These are phyloP conservation scores for Candida boidinii DNA, from an alignment of 805 yeast species.

Conservation along the genomic window DNA sequence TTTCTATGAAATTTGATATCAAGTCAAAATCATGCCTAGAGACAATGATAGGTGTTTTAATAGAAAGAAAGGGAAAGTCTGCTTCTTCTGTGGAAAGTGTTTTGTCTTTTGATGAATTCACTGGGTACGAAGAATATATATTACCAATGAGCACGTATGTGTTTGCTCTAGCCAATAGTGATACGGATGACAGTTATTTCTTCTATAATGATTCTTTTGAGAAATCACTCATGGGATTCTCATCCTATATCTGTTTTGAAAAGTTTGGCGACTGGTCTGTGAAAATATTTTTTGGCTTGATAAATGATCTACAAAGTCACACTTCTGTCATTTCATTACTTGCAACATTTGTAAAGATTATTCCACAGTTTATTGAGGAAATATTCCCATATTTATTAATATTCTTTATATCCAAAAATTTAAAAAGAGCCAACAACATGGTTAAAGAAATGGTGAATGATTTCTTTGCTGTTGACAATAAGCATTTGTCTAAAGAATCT, in stretches of 20 bases:
- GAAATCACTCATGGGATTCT: conserved; percentile 9
- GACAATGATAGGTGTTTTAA: conserved; percentile 30
- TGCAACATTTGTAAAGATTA: conserved; percentile 20
- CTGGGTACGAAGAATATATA: conserved; percentile 13
- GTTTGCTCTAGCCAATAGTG: conserved; percentile 23
- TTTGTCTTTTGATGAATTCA: conserved; percentile 16
- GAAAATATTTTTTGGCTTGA: conserved; percentile 22
- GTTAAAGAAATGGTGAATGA: conserved; percentile 13
- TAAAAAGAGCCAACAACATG: conserved; percentile 9
- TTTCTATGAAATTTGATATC: conserved; percentile 9
- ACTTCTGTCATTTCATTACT: conserved; percentile 26
- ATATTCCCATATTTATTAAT: conserved; percentile 22
- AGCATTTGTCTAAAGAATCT: conserved; percentile 5
- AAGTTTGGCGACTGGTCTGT: conserved; percentile 23
- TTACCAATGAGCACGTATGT: conserved; percentile 27
- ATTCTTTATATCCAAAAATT: conserved; percentile 14
- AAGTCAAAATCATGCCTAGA: conserved; percentile 25
- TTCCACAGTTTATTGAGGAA: conserved; percentile 19
- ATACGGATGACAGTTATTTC: conserved; percentile 10
- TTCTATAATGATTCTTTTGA: conserved; percentile 8
- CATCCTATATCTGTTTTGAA: conserved; percentile 4
- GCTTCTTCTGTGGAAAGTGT: conserved; percentile 12
- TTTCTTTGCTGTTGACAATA: conserved; percentile 13
- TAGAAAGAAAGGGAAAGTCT: conserved; percentile 18
- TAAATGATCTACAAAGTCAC: conserved; percentile 22